Base-by-base conservation (phyloP, 2,329 filamentous ascomycete genomes). In the Monosporascus ibericus region DNA sequence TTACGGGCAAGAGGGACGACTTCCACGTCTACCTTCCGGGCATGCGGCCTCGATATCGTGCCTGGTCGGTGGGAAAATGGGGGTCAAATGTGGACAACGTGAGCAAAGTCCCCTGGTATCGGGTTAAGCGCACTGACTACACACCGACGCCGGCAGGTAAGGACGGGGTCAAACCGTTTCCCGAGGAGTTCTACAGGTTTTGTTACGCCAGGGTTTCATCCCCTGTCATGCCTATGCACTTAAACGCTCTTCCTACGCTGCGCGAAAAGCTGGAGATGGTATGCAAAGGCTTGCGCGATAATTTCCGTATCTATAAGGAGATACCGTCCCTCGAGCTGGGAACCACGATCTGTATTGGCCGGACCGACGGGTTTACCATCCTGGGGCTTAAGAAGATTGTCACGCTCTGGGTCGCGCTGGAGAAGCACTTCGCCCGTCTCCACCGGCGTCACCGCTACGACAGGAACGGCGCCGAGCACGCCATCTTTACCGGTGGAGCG, bases 371-470 rank as follows among this genome's bases (percentile, higher is more conserved):
- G 1, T 53, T 60, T 48, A 48, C 51, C n/a, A 46, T 63, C 5
- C 38, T 55, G 15, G 55, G 60, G 27, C 50, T 62, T 14, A 62
- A 63, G 53, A 56, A 53, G 40, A 9, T 62, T 27, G 47, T 52
- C 37, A 58, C 55, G 44, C 48, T 61, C 14, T 51, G 37, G 30
- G n/a, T 44, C 3, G 9, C 42, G n/a, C 3, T 58, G 22, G n/a
- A 53, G 22, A 38, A 14, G 11, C 6, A 25, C 8, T 14, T 58
- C 22, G 5, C 2, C 22, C n/a, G 4, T 3, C 50, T 59, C 4
- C 54, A 58, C 49, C 44, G 50, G 1, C 18, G 7, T 15, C 40
- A 54, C 22, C 55, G 59, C 11, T 2, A 22, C 20, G 18, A 3
- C 20, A 5, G 11, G 25, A 1, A 14, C 6, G 55, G 53, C 47